Conservation (phyloP, 2,329 filamentous ascomycete genomes). For the Cercospora citrullina region DNA sequence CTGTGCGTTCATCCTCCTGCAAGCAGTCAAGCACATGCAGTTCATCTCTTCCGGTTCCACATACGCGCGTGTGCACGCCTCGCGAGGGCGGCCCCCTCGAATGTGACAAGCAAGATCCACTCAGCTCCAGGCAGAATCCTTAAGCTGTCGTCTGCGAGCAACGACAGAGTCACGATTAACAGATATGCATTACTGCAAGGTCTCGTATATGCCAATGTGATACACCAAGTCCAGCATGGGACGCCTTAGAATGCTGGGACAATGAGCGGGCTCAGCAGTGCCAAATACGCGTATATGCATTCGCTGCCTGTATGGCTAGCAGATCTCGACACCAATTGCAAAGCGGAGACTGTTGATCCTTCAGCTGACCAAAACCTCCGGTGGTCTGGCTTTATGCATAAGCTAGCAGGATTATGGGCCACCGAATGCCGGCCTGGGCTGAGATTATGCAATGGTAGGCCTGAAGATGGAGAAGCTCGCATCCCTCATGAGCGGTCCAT, state of each 20-base stretch:
- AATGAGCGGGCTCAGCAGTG: neutral
- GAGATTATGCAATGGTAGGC: neutral
- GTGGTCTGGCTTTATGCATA: neutral
- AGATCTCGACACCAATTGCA: neutral
- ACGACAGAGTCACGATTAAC: neutral
- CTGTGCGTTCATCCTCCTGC: neutral
- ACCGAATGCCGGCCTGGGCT: neutral
- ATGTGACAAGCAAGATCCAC: neutral
- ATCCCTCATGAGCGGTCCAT: neutral
- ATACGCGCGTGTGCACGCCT: neutral
- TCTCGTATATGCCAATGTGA: neutral
- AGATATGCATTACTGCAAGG: neutral
- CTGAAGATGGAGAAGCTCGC: neutral
- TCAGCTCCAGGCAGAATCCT: neutral
- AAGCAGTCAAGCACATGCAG: neutral
- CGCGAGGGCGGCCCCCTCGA: neutral
- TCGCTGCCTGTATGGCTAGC: neutral
- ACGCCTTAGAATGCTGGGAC: neutral
- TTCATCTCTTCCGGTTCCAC: neutral
- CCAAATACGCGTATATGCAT: neutral
- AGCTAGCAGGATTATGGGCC: neutral
- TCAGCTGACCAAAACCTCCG: neutral
- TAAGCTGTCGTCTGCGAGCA: neutral
- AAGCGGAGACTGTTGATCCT: neutral
- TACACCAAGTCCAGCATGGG: neutral